Conservation (phyloP, 2,329 filamentous ascomycete genomes). For the Orbilia javanica region DNA sequence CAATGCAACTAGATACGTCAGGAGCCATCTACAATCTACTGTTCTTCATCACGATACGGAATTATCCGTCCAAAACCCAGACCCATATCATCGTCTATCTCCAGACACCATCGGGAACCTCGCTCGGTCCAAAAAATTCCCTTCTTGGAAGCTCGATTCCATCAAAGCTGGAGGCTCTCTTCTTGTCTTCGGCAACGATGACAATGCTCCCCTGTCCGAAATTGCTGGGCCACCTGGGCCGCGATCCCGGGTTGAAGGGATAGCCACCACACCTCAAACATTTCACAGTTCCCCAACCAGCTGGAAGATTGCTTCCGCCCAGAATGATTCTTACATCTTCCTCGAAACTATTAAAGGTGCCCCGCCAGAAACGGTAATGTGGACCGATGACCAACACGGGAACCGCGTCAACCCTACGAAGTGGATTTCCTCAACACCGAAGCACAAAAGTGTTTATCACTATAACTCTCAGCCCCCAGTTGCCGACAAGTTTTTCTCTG, state of each 20-base stretch:
- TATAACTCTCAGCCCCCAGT: background rate
- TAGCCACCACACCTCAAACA: background rate
- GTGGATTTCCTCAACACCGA: slow-evolving; percentile 5
- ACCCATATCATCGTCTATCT: background rate
- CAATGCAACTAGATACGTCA: slow-evolving; percentile 12
- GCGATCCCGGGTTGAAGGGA: background rate
- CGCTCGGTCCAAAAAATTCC: background rate
- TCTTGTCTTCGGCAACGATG: background rate
- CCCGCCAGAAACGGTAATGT: slow-evolving; percentile 30
- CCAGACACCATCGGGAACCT: background rate
- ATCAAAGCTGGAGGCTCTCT: slow-evolving; percentile 5
- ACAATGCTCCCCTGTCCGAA: background rate
- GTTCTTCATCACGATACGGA: background rate
- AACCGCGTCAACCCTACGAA: slow-evolving; percentile 20
- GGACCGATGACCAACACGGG: slow-evolving; percentile 14
- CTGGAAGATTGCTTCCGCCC: slow-evolving; percentile 31
- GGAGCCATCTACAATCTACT: slow-evolving; percentile 2
- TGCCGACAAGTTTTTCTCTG: background rate
- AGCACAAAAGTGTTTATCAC: slow-evolving; percentile 12
- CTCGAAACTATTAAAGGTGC: slow-evolving; percentile 17
- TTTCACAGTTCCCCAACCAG: background rate
- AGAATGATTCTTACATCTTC: background rate
- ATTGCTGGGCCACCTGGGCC: background rate
- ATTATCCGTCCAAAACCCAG: background rate
- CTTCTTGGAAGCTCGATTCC: slow-evolving; percentile 37